phyloP scores from a whole-genome alignment of 192 early-diverging fungal genomes.

The Helicostylum pulchrum region DNA sequence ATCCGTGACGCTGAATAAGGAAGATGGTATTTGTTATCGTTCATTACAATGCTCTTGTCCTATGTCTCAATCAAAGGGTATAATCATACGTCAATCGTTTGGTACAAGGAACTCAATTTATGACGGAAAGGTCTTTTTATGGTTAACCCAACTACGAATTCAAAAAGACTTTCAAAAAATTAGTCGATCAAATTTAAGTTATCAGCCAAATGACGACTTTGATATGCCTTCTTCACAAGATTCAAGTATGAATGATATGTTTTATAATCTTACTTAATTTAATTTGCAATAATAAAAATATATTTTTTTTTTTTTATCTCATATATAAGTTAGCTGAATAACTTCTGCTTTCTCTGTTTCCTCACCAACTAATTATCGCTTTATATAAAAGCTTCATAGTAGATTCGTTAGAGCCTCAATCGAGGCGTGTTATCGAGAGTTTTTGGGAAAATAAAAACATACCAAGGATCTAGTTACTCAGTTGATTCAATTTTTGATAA shows the following conservation, averaged over 20 bases:
- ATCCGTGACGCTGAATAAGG: not conserved
- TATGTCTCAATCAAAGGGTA: not conserved
- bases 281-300: not conserved
- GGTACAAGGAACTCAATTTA: not conserved
- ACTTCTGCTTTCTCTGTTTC: too few species aligned
- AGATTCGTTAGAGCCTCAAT: too few species aligned
- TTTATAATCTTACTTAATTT: slow-evolving; percentile 1
- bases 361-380: too few species aligned
- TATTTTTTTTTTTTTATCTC: too few species aligned
- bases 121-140: not conserved
- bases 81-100: not conserved
- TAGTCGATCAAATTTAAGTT: not conserved
- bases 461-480: too few species aligned
- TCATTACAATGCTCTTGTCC: not conserved
- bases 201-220: not conserved
- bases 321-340: too few species aligned
- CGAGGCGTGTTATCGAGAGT: too few species aligned
- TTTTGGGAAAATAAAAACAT: too few species aligned
- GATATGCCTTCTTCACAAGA: not conserved
- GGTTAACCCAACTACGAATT: not conserved
- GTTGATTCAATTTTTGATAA: too few species aligned
- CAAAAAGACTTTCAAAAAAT: not conserved
- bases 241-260: slow-evolving; percentile 9
- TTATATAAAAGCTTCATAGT: too few species aligned
- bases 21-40: not conserved